phyloP scores from a whole-genome alignment of 2,329 filamentous ascomycete species.

The Monilinia vaccinii-corymbosi region DNA sequence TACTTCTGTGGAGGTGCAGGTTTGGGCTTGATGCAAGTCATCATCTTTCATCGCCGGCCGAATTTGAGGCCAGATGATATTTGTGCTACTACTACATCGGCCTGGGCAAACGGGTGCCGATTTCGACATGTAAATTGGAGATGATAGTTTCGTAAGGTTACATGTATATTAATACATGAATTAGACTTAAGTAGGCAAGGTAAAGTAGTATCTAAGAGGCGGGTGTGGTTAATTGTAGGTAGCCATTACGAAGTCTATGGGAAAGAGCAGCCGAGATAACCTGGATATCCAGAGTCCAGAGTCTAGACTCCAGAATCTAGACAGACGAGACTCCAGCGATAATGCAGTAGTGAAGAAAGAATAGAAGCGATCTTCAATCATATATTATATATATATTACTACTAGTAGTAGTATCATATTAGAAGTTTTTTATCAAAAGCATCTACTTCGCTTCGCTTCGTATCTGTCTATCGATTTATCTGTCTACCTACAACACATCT shows the following conservation, averaged over 20 bases:
- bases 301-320: too few species aligned
- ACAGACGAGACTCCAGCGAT: too few species aligned
- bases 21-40: conserved; percentile 11
- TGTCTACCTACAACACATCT: too few species aligned
- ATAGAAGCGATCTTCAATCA: too few species aligned
- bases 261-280: too few species aligned
- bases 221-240: not conserved
- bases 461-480: too few species aligned
- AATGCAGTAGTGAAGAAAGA: too few species aligned
- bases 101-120: conserved; percentile 1
- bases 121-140: not conserved
- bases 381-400: too few species aligned
- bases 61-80: conserved; percentile 7
- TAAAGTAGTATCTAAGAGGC: not conserved
- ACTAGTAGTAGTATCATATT: too few species aligned
- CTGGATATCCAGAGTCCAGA: too few species aligned
- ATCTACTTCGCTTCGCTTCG: too few species aligned
- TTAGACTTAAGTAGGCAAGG: not conserved
- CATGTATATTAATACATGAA: not conserved
- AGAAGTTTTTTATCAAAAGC: too few species aligned
- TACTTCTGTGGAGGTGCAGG: not conserved
- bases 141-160: not conserved
- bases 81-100: not conserved
- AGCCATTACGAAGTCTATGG: not conserved
- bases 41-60: conserved; percentile 8